These are phyloP conservation scores for Rubus idaeus DNA, from an alignment of 306 rosid genomes.

Conservation along the genomic window DNA sequence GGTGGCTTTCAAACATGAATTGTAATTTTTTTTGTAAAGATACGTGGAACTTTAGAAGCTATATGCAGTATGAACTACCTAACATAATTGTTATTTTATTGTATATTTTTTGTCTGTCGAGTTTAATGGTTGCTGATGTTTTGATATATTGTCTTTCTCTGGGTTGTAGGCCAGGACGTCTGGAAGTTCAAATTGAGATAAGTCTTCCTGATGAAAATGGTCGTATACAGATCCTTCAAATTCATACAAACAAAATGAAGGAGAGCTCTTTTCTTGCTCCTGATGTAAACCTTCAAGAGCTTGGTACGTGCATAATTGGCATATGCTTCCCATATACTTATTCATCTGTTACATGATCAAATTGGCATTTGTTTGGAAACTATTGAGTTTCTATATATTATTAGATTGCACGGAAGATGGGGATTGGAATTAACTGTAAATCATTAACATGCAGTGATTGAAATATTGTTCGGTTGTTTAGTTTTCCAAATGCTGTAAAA, in stretches of 20 bases:
- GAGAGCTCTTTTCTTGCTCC: conserved; percentile 95
- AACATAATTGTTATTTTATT: background rate
- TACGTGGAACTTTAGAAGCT: conserved; percentile 9
- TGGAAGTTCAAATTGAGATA: conserved; percentile 98
- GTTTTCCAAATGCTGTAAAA: background rate
- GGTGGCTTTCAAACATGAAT: background rate
- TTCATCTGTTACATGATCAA: conserved; percentile 15
- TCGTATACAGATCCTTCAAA: conserved; percentile 91
- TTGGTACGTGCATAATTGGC: conserved; percentile 60
- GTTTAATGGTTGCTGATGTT: background rate
- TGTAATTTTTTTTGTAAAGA: conserved; percentile 4
- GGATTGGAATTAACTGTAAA: background rate
- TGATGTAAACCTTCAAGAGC: conserved; percentile 88
- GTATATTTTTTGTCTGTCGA: background rate
- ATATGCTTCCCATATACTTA: conserved; percentile 22
- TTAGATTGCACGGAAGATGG: background rate
- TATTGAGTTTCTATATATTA: background rate
- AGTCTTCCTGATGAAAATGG: conserved; percentile 99
- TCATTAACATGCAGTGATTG: background rate
- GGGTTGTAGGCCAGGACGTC: conserved; percentile 82
- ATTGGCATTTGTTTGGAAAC: background rate
- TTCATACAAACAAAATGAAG: conserved; percentile 97
- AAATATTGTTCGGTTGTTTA: background rate
- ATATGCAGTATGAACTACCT: conserved; percentile 15
- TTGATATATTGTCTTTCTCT: conserved; percentile 24